A percentile compares a stretch with the other conserved stretches of the same genome.
These are phyloP conservation scores for Aegilops tauschii DNA, from an alignment of 176 grass and related monocot species.

Conservation along the genomic window DNA sequence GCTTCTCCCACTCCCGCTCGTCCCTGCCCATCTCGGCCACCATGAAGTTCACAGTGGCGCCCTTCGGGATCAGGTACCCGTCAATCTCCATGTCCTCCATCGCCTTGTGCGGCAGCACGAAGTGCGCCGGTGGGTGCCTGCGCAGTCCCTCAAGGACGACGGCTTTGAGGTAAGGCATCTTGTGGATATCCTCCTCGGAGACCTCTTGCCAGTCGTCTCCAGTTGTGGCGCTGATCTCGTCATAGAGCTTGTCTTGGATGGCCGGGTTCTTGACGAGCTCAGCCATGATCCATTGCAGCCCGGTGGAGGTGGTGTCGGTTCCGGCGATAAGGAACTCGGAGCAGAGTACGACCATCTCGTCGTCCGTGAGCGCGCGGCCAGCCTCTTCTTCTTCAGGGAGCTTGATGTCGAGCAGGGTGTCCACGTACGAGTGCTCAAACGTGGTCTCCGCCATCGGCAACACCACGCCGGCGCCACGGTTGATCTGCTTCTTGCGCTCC, in stretches of 20 bases:
- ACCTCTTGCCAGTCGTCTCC: conserved; percentile 4
- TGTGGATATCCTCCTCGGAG: conserved; percentile 41
- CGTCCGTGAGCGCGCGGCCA: conserved; percentile 38
- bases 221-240: conserved; percentile 29
- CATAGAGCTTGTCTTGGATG: conserved; percentile 38
- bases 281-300: conserved; percentile 78
- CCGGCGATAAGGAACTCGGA: conserved; percentile 69
- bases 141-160: conserved; percentile 62
- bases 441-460: not conserved
- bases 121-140: conserved; percentile 40
- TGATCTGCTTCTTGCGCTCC: not conserved
- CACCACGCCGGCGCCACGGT: not conserved
- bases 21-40: conserved; percentile 55
- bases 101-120: conserved; percentile 44
- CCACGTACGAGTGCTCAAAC: conserved; percentile 54
- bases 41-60: conserved; percentile 57
- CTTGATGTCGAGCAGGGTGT: conserved; percentile 60
- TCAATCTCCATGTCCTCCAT: conserved; percentile 40
- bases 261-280: conserved; percentile 63
- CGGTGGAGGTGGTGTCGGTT: conserved; percentile 62
- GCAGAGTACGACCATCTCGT: conserved; percentile 50
- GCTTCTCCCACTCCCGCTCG: conserved; percentile 39
- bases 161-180: conserved; percentile 60
- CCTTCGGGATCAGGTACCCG: conserved; percentile 57
- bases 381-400: conserved; percentile 38